phyloP scores from a whole-genome alignment of 306 rosid genomes.

The Cicer chorassanicum region DNA sequence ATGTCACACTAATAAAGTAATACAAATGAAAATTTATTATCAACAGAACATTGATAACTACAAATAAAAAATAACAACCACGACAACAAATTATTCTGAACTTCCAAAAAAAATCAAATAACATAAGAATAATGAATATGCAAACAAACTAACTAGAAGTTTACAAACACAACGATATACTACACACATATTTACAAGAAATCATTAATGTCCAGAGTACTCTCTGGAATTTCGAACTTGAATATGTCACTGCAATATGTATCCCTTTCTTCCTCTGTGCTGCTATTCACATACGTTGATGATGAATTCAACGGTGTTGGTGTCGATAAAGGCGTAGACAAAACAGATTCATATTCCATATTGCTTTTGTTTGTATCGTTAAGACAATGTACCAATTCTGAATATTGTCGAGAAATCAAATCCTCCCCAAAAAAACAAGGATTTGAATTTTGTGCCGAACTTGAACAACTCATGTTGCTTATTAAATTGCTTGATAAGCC shows the following conservation, averaged over 20 bases:
- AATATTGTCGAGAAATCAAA: slow-evolving; percentile 46
- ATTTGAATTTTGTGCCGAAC: slow-evolving; percentile 25
- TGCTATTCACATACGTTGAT: slow-evolving; percentile 58
- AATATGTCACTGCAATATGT: slow-evolving; percentile 72
- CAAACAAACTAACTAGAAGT: slow-evolving; percentile 29
- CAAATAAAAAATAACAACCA: slow-evolving; percentile 10
- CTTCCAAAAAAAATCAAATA: slow-evolving; percentile 22
- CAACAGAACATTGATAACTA: slow-evolving; percentile 38
- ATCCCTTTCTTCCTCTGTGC: slow-evolving; percentile 82
- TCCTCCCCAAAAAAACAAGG: slow-evolving; percentile 47
- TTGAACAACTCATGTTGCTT: slow-evolving; percentile 42
- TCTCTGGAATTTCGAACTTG: slow-evolving; percentile 85
- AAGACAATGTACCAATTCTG: slow-evolving; percentile 43
- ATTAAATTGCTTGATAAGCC: slow-evolving; percentile 28
- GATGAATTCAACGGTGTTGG: slow-evolving; percentile 70
- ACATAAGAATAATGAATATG: slow-evolving; percentile 13
- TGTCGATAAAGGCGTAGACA: slow-evolving; percentile 72
- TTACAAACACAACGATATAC: slow-evolving; percentile 10
- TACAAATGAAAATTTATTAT: slow-evolving; percentile 8
- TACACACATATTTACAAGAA: slow-evolving; percentile 61
- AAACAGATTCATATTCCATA: slow-evolving; percentile 60
- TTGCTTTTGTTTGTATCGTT: slow-evolving; percentile 44
- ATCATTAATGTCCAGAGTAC: slow-evolving; percentile 66
- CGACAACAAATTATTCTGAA: slow-evolving; percentile 28
- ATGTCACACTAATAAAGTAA: background rate